Percentiles rank a stretch among this genome's conserved stretches.
Conservation (phyloP, 768 basidiomycete species). For the Russula virescens region DNA sequence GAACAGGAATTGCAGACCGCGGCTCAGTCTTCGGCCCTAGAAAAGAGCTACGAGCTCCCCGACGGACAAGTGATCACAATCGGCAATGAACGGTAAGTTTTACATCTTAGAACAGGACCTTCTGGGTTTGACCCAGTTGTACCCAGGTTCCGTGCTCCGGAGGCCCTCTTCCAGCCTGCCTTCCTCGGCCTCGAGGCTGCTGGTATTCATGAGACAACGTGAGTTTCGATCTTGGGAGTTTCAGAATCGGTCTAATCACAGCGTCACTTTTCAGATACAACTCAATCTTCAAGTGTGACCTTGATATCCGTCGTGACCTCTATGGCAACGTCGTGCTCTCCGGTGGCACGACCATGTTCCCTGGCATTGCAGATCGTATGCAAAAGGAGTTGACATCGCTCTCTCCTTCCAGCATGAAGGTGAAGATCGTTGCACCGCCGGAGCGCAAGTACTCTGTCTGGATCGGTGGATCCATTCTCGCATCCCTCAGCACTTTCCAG, state of each 20-base stretch:
- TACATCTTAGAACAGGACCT: neutral
- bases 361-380: slow-evolving; percentile 93
- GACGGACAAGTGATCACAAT: slow-evolving; percentile 90
- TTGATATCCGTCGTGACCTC: slow-evolving; percentile 76
- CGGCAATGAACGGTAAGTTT: slow-evolving; percentile 51
- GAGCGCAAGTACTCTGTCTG: slow-evolving; percentile 95
- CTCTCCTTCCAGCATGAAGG: slow-evolving; percentile 86
- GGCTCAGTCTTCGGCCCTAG: slow-evolving; percentile 79
- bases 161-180: slow-evolving; percentile 53
- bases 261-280: slow-evolving; percentile 37
- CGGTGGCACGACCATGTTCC: slow-evolving; percentile 67
- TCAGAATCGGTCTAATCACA: slow-evolving; percentile 3
- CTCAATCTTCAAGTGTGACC: slow-evolving; percentile 62
- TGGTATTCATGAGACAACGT: slow-evolving; percentile 75
- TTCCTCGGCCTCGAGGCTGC: slow-evolving; percentile 68
- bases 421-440: slow-evolving; percentile 90
- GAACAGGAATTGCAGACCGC: slow-evolving; percentile 91
- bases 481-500: slow-evolving; percentile 92
- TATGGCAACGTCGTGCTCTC: slow-evolving; percentile 83
- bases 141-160: slow-evolving; percentile 48
- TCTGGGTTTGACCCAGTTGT: neutral
- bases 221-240: slow-evolving; percentile 20
- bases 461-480: slow-evolving; percentile 84
- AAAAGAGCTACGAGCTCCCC: slow-evolving; percentile 92
- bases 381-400: slow-evolving; percentile 87